Evolutionary conservation across 2,329 filamentous ascomycete species (phyloP).

Genomic region (Aspergillus luchuensis): DNA sequence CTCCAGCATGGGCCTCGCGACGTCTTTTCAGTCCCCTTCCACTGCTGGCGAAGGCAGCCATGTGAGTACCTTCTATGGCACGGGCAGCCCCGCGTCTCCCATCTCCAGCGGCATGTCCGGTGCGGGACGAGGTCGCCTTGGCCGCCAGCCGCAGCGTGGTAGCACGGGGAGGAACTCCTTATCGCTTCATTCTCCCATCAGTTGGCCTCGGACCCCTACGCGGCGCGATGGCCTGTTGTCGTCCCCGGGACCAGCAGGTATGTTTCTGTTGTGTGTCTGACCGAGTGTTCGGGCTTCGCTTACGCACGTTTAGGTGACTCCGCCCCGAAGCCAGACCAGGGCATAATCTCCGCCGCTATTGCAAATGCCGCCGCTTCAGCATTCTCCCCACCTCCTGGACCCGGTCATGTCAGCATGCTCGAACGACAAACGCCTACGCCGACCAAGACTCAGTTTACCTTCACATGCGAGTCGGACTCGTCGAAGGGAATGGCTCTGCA

Average conservation of each 20-base stretch:
- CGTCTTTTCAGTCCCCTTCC: slow-evolving; percentile 48
- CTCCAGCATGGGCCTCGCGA: slow-evolving; percentile 63
- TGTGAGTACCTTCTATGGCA: slow-evolving; percentile 58
- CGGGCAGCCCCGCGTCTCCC: slow-evolving; percentile 56
- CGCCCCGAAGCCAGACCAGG: slow-evolving; percentile 56
- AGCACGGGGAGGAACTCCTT: slow-evolving; percentile 65
- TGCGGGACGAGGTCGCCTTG: slow-evolving; percentile 79
- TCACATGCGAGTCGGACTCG: slow-evolving; percentile 89
- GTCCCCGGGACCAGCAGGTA: slow-evolving; percentile 44
- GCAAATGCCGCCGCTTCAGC: slow-evolving; percentile 80
- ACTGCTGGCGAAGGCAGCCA: slow-evolving; percentile 49
- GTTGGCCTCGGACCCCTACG: slow-evolving; percentile 56
- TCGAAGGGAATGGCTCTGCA: slow-evolving; percentile 78
- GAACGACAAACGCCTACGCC: slow-evolving; percentile 69
- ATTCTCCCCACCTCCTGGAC: slow-evolving; percentile 62
- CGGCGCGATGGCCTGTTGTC: slow-evolving; percentile 51
- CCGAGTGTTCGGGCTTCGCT: not conserved
- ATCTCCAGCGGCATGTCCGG: slow-evolving; percentile 75
- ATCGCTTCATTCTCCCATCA: slow-evolving; percentile 59
- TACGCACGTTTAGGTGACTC: slow-evolving; percentile 34
- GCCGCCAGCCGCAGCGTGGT: slow-evolving; percentile 55
- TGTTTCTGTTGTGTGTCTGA: slow-evolving; percentile 1
- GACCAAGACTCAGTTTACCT: slow-evolving; percentile 88
- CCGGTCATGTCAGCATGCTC: slow-evolving; percentile 77
- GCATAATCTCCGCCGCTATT: slow-evolving; percentile 90